phyloP scores from a whole-genome alignment of 306 rosid species.

The Lithocarpus polystachyus region DNA sequence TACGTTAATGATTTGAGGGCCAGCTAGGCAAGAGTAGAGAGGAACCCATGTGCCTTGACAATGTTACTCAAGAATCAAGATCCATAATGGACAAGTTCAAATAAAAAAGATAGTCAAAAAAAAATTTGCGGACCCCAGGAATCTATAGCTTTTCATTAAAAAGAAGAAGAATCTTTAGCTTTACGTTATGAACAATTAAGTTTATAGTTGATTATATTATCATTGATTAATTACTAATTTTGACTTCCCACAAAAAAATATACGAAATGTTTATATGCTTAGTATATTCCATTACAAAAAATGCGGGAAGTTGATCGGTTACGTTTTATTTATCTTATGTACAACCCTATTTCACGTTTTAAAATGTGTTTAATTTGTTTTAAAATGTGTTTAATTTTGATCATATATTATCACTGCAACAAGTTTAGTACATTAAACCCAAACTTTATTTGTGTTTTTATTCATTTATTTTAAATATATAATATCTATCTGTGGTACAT shows the following conservation, averaged over 20 bases:
- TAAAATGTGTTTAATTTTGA: neutral
- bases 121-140: neutral
- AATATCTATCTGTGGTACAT: neutral
- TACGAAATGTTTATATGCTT: neutral
- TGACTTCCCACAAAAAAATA: too few relatives aligned
- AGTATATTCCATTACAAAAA: neutral
- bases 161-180: neutral
- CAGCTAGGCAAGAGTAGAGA: neutral
- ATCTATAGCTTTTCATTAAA: neutral
- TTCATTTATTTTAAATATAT: too few relatives aligned
- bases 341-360: neutral
- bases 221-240: too few relatives aligned
- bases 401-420: fast-evolving
- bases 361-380: neutral
- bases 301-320: neutral
- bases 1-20: constrained; percentile 21
- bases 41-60: neutral
- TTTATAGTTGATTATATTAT: too few relatives aligned
- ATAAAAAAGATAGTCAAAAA: neutral
- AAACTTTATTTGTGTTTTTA: too few relatives aligned
- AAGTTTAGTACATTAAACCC: too few relatives aligned
- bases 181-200: neutral
- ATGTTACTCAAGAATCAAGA: neutral
- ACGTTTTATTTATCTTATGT: too few relatives aligned
- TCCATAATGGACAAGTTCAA: constrained; percentile 8